Conservation (phyloP, 108 stramenopile species). For the Parietichytrium sp. region DNA sequence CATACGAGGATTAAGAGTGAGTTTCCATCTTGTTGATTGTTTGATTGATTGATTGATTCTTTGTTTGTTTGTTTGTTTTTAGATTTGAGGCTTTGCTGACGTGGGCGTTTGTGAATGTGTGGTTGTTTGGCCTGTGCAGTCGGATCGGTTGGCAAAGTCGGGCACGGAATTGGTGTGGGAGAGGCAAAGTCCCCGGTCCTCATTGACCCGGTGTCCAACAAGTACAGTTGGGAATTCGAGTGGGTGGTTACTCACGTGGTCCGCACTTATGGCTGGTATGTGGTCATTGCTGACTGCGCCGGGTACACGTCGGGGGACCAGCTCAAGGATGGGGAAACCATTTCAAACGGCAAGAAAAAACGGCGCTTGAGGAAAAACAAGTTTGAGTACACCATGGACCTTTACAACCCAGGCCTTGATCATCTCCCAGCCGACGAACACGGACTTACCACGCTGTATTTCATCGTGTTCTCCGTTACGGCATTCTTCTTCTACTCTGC, state of each 20-base stretch:
- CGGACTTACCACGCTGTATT: slow-evolving; percentile 21
- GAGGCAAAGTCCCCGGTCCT: background rate
- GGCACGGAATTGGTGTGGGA: slow-evolving; percentile 19
- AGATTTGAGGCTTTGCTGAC: background rate
- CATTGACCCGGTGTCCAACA: background rate
- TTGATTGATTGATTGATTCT: background rate
- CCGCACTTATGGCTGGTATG: slow-evolving; percentile 31
- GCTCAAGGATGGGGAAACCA: background rate
- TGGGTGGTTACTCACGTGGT: slow-evolving; percentile 24
- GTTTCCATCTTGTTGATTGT: too few relatives aligned
- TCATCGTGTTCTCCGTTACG: background rate
- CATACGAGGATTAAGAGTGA: slow-evolving; percentile 20
- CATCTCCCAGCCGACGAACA: slow-evolving; percentile 36
- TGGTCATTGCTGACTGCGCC: slow-evolving; percentile 25
- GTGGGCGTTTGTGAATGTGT: too few relatives aligned
- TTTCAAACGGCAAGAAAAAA: background rate
- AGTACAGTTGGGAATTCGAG: background rate
- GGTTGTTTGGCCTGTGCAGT: too few relatives aligned
- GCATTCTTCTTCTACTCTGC: background rate
- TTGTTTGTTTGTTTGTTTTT: background rate
- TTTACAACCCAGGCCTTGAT: slow-evolving; percentile 4
- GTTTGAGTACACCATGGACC: background rate
- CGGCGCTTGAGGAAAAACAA: background rate
- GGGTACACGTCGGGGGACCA: slow-evolving; percentile 3
- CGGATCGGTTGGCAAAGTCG: slow-evolving; percentile 18